Conservation (phyloP, 2,329 filamentous ascomycete species). For the Xylariaceae sp. region DNA sequence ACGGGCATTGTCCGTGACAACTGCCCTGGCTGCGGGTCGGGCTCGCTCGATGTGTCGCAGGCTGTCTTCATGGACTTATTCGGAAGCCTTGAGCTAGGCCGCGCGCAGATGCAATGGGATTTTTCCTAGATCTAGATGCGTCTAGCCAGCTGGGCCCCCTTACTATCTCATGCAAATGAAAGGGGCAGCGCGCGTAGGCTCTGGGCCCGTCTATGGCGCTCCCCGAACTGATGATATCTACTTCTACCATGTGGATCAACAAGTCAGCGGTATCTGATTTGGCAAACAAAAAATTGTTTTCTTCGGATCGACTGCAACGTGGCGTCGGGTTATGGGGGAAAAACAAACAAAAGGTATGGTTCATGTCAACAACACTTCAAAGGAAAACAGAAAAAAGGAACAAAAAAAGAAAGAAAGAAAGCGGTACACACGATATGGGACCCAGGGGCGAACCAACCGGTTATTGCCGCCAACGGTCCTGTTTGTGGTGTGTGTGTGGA, state of each 20-base stretch:
- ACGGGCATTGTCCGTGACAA: conserved; percentile 64
- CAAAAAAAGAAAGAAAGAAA: too few species aligned
- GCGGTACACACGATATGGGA: too few species aligned
- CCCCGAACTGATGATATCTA: conserved; percentile 8
- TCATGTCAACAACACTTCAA: too few species aligned
- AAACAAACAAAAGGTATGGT: too few species aligned
- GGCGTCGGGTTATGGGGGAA: neutral
- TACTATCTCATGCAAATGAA: neutral
- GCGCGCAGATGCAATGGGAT: conserved; percentile 27
- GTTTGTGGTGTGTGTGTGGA: too few species aligned
- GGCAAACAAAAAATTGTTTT: neutral
- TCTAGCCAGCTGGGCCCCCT: neutral
- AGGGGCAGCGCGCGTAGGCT: neutral
- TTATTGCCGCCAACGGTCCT: too few species aligned
- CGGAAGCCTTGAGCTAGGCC: conserved; percentile 8
- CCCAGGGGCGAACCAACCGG: too few species aligned
- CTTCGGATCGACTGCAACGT: conserved; percentile 1
- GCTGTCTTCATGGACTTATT: conserved; percentile 30
- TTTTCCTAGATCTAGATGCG: conserved; percentile 12
- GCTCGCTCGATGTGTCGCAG: conserved; percentile 51
- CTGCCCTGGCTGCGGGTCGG: conserved; percentile 63
- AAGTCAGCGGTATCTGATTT: neutral
- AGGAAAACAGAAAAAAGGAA: too few species aligned
- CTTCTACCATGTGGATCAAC: neutral
- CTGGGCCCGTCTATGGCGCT: neutral